Evolutionary conservation across 2,329 filamentous ascomycete genomes (phyloP), one percentile per base, ranked within the genome.

Genomic region (Aspergillus viridinutans): DNA sequence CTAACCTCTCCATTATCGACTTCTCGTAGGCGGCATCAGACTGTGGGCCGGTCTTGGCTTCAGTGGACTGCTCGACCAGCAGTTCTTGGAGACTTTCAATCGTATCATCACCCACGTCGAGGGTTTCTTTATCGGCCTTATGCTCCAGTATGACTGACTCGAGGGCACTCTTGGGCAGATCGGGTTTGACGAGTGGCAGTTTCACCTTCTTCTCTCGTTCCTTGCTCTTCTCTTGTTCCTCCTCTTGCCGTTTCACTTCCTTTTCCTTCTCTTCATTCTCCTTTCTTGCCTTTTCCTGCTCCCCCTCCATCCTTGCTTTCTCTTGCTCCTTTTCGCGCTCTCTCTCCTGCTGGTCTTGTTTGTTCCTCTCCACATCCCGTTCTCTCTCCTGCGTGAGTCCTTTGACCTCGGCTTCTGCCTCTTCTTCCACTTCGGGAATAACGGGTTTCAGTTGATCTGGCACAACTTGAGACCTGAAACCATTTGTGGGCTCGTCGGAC

Each of bases 71-170:
- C 32, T 70, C 69, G 8, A 75, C 67, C 43, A 80, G 64, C 25
- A 79, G 65, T 14, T 73, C 69, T 53, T 77, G 71, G 20, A 80
- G 71, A 20, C 75, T 78, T 52, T 78, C 74, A 45, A 80, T 71
- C 2, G 77, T 80, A 58, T 75, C 74, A 55, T 79, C 76, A 12
- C 76, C 75, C 4, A 77, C 60, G 12, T 70, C 68, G 20, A 78
- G 62, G 1, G 67, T 64, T 21, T 76, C 71, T 29, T 72, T 73
- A 51, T 74, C 67, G 1, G 72, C 69, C 57, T 69, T 76, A 23
- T 68, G 68, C 54, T 76, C 70, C 52, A 76, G 72, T 40, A 78
- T 69, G 25, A 78, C 71, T 2, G 72, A 72, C 55, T 76, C 74
- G 20, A 78, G 59, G 3, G 70, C 76, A 57, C 76, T 78, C 50